Conservation (phyloP, 2,329 filamentous ascomycete genomes). For the Aspergillus caelatus region DNA sequence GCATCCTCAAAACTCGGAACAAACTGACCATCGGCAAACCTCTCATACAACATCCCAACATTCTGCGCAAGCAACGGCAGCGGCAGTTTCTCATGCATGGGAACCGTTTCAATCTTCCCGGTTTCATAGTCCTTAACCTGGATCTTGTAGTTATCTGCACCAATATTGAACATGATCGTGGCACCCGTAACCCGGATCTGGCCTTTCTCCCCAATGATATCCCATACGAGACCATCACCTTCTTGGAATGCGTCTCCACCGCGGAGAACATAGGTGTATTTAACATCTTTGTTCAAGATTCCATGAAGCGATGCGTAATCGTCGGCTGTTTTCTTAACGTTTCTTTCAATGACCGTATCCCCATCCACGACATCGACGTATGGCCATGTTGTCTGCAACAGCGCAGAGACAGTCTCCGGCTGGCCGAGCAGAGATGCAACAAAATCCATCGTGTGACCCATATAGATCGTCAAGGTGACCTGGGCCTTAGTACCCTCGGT, state of each 20-base stretch:
- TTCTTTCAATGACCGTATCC: neutral
- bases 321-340: neutral
- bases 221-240: neutral
- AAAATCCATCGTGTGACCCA: neutral
- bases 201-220: neutral
- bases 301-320: neutral
- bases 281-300: neutral
- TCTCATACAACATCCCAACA: neutral
- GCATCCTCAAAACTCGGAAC: neutral
- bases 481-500: neutral
- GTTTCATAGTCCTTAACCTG: neutral
- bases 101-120: neutral
- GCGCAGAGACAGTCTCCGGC: neutral
- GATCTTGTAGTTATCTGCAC: neutral
- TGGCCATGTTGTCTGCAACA: neutral
- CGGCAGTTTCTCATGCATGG: neutral
- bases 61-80: neutral
- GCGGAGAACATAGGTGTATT: neutral
- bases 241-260: neutral
- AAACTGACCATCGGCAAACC: neutral
- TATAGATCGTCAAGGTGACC: neutral
- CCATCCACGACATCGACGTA: neutral
- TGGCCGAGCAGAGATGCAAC: neutral
- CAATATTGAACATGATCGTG: neutral
- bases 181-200: neutral